Base-by-base conservation (phyloP, 2,329 filamentous ascomycete species). In the Celoporthe dispersa region DNA sequence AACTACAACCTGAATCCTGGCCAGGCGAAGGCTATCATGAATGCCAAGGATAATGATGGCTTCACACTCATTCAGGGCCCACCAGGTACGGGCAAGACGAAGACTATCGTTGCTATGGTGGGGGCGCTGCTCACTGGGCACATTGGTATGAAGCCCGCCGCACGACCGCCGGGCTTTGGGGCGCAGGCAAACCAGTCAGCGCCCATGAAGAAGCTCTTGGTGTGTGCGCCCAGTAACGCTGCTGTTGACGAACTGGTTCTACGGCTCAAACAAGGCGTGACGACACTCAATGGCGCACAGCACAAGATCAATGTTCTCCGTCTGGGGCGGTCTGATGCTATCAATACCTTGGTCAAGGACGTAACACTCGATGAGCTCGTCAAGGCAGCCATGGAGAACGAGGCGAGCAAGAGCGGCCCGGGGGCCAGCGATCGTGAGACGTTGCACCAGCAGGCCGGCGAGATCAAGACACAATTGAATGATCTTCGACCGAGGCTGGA, bases 191-290 rank as follows among this genome's bases (percentile, higher is more conserved):
- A 65, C 25, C 55, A 68, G 25, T 55, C 37, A 7, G 3, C 70
- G 53, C 72, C 79, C 1, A 78, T 88, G 2, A 98, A 97, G 81
- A 99, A 98, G 80, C 85, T 99, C 35, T 87, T 99, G 35, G 93
- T 99, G 33, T 99, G 96, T 77, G 96, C 96, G n/a, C 96, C 96
- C 19, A 98, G 94, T 85, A 99, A 99, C 80, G 96, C 96, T 8
- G 96, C 96, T 41, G 96, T 99, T 7, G 96, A 99, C 78, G 96
- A 99, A 79, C 80, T 99, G 72, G 96, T 99, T 25, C 90, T 98
- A 79, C 91, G 96, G 82, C 87, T 99, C 76, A 98, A 97, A 81
- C 84, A 89, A 67, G 96, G 96, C 5, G 87, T 99, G 66, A 95
- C 91, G 77, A 94, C 93, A 0, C 85, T 88, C 70, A 88, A 87